These are phyloP conservation scores for Vaccinium corymbosum DNA, from an alignment of 148 eudicot genomes.

Conservation along the genomic window DNA sequence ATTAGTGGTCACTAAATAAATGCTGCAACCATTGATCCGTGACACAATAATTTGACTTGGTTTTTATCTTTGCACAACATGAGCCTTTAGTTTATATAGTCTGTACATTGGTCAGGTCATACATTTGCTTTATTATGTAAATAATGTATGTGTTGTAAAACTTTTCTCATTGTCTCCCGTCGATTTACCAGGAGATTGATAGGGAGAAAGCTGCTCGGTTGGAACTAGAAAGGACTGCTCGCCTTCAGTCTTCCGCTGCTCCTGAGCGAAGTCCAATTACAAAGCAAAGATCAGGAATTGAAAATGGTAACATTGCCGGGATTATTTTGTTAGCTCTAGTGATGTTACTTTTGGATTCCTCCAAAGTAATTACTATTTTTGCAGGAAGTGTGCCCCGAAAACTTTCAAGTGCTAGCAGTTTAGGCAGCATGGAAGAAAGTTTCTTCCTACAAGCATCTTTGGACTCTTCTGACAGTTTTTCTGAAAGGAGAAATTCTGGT, in stretches of 20 bases:
- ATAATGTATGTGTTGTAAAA: not conserved
- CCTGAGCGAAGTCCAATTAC: constrained; percentile 53
- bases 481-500: constrained; percentile 68
- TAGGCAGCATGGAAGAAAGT: constrained; percentile 84
- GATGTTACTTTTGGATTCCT: not conserved
- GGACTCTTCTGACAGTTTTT: constrained; percentile 59
- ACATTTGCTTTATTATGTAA: not conserved
- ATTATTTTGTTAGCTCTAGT: not conserved
- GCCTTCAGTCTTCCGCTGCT: constrained; percentile 44
- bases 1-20: not conserved
- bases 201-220: constrained; percentile 74
- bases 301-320: constrained; percentile 51
- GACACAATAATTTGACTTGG: not conserved
- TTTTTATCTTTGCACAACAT: not conserved
- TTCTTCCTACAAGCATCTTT: constrained; percentile 86
- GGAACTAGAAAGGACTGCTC: constrained; percentile 75
- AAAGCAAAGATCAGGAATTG: constrained; percentile 54
- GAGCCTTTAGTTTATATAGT: not conserved
- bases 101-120: not conserved
- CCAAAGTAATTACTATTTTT: constrained; percentile 14
- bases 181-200: constrained; percentile 63
- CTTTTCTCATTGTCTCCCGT: not conserved
- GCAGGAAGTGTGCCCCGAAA: constrained; percentile 74
- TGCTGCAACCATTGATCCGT: not conserved
- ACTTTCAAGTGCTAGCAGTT: constrained; percentile 84